Percentiles rank a stretch among this genome's conserved stretches.
Conservation (phyloP, 768 basidiomycete genomes). For the Cubamyces lactineus region DNA sequence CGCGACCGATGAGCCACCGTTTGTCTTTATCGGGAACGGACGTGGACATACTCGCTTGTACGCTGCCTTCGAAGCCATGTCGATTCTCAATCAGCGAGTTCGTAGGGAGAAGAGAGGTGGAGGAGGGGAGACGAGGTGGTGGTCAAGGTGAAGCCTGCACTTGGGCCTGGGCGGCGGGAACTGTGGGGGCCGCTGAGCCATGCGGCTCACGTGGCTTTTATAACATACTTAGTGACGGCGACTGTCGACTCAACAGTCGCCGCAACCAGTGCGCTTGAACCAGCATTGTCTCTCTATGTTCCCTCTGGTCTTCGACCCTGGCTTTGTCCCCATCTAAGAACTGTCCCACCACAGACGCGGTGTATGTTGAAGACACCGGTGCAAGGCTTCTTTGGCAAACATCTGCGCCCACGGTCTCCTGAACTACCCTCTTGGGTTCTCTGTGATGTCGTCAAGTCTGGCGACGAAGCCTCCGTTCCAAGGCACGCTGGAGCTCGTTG, state of each 20-base stretch:
- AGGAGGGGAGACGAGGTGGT: slow-evolving; percentile 24
- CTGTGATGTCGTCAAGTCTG: not conserved
- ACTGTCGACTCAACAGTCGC: not conserved
- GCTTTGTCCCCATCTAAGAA: not conserved
- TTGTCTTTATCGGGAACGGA: slow-evolving; percentile 15
- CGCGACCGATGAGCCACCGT: slow-evolving; percentile 16
- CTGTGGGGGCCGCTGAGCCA: slow-evolving; percentile 4
- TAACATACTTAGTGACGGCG: not conserved
- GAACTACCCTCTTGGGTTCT: not conserved
- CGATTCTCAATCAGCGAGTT: slow-evolving; percentile 3
- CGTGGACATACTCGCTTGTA: slow-evolving; percentile 67
- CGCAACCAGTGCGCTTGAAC: not conserved
- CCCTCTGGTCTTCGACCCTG: not conserved
- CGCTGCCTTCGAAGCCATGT: slow-evolving; percentile 86
- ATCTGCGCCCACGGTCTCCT: not conserved
- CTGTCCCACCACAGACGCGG: not conserved
- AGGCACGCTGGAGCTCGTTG: not conserved
- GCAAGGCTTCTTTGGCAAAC: not conserved
- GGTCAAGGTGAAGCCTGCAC: slow-evolving; percentile 17
- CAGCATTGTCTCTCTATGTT: not conserved
- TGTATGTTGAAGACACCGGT: not conserved
- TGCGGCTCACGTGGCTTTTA: slow-evolving; percentile 20
- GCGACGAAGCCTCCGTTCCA: not conserved
- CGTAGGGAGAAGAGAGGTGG: not conserved
- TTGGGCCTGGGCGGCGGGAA: slow-evolving; percentile 2